Evolutionary conservation across 1,284 basidiomycete species (phyloP).

Genomic region (Exsudoporus floridanus): DNA sequence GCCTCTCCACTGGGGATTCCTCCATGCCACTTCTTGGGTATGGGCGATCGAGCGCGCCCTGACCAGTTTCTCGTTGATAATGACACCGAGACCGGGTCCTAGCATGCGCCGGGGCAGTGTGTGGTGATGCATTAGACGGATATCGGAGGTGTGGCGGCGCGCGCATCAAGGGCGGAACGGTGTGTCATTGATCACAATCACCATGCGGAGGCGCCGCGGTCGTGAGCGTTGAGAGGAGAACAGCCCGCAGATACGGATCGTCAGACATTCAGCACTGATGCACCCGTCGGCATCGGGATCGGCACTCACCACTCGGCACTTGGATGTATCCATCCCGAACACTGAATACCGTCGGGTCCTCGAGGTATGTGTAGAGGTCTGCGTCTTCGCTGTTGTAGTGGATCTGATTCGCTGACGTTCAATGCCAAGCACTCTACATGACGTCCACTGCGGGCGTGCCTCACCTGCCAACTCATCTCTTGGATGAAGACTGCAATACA

Average conservation of each 20-base stretch:
- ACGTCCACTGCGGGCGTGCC: neutral
- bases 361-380: conserved; percentile 69
- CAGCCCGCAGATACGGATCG: neutral
- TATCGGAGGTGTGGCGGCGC: neutral
- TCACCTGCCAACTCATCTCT: conserved; percentile 66
- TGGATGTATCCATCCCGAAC: conserved; percentile 62
- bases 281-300: neutral
- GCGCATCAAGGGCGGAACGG: neutral
- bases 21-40: conserved; percentile 51
- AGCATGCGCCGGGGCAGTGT: neutral
- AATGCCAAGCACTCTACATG: neutral
- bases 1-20: conserved; percentile 64
- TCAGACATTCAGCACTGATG: conserved; percentile 1
- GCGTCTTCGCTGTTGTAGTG: conserved; percentile 69
- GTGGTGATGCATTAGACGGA: neutral
- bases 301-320: conserved; percentile 46
- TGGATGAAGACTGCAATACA: conserved; percentile 53
- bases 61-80: conserved; percentile 67
- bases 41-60: conserved; percentile 34
- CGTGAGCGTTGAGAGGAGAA: neutral
- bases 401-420: conserved; percentile 43
- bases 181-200: neutral
- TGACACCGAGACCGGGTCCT: conserved; percentile 69
- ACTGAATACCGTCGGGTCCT: conserved; percentile 57
- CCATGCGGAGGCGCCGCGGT: neutral